These are phyloP conservation scores for Aureobasidium vineae DNA, from an alignment of 2,329 filamentous ascomycete species.

Conservation along the genomic window DNA sequence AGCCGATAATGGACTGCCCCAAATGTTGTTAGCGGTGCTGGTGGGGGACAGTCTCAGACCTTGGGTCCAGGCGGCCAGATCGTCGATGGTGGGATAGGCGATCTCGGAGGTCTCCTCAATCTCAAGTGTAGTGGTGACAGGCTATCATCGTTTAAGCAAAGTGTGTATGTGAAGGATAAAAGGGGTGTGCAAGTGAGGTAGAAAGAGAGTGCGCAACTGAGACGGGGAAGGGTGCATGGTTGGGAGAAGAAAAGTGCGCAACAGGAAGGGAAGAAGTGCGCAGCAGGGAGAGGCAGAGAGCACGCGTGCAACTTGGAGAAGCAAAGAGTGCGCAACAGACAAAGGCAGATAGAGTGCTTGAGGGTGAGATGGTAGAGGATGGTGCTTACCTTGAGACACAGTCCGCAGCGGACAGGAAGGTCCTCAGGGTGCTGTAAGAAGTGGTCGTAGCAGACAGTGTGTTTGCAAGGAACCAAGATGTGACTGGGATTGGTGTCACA, in stretches of 20 bases:
- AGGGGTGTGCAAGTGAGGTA: neutral
- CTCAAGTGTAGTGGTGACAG: neutral
- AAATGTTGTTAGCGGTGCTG: neutral
- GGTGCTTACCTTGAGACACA: conserved; percentile 18
- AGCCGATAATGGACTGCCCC: neutral
- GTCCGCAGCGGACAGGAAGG: conserved; percentile 1
- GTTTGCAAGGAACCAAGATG: conserved; percentile 23
- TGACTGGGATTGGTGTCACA: conserved; percentile 15
- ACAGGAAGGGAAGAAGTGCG: neutral
- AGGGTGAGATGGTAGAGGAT: neutral
- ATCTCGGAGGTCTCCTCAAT: neutral
- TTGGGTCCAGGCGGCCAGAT: neutral
- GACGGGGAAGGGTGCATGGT: neutral
- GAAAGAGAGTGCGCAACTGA: neutral
- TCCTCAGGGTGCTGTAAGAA: conserved; percentile 7
- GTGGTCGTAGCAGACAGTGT: conserved; percentile 28
- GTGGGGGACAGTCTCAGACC: neutral
- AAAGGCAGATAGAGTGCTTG: neutral
- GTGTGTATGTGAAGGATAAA: neutral
- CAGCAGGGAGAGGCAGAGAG: neutral
- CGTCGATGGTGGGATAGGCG: neutral
- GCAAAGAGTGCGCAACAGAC: neutral
- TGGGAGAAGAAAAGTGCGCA: neutral
- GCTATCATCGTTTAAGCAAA: neutral
- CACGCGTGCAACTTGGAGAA: neutral